A percentile compares a stretch with the other conserved stretches of the same genome.
Evolutionary conservation across 1,139 yeast species (phyloP).

Genomic region (Saccharomyces hybrid): DNA sequence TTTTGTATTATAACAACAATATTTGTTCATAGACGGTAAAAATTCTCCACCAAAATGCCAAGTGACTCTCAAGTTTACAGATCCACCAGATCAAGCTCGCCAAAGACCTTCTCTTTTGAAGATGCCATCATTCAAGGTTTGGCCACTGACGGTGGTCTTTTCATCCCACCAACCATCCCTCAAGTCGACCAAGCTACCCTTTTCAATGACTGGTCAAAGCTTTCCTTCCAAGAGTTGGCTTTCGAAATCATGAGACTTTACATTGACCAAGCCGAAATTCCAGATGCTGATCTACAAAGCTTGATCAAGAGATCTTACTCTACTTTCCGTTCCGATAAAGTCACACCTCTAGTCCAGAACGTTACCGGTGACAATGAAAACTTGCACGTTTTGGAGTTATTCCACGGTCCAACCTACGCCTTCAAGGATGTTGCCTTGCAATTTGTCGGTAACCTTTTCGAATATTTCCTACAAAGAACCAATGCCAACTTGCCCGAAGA

Average conservation of each 20-base stretch:
- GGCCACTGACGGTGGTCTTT: slow-evolving; percentile 94
- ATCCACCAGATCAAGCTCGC: slow-evolving; percentile 69
- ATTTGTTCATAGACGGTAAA: slow-evolving; percentile 1
- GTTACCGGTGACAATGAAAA: slow-evolving; percentile 46
- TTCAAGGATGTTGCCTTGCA: slow-evolving; percentile 98
- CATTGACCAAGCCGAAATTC: slow-evolving; percentile 62
- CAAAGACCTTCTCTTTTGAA: slow-evolving; percentile 68
- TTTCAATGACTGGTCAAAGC: slow-evolving; percentile 55
- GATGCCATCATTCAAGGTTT: slow-evolving; percentile 90
- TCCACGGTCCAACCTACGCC: slow-evolving; percentile 99
- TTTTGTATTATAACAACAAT: slow-evolving; percentile 5
- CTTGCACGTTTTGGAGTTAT: slow-evolving; percentile 76
- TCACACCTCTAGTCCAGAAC: slow-evolving; percentile 72
- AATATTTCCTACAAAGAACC: slow-evolving; percentile 74
- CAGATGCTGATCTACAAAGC: slow-evolving; percentile 53
- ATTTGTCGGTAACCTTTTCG: slow-evolving; percentile 93
- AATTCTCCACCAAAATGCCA: slow-evolving; percentile 15
- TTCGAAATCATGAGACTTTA: slow-evolving; percentile 77
- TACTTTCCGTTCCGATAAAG: slow-evolving; percentile 77
- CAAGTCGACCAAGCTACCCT: slow-evolving; percentile 53
- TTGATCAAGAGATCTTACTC: slow-evolving; percentile 71
- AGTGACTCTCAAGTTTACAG: slow-evolving; percentile 54
- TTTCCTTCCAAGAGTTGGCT: slow-evolving; percentile 80
- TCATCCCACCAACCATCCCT: slow-evolving; percentile 81
- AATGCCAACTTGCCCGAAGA: slow-evolving; percentile 56